phyloP scores from a whole-genome alignment of 73 alveolate genomes.

The Stentor roeselii region DNA sequence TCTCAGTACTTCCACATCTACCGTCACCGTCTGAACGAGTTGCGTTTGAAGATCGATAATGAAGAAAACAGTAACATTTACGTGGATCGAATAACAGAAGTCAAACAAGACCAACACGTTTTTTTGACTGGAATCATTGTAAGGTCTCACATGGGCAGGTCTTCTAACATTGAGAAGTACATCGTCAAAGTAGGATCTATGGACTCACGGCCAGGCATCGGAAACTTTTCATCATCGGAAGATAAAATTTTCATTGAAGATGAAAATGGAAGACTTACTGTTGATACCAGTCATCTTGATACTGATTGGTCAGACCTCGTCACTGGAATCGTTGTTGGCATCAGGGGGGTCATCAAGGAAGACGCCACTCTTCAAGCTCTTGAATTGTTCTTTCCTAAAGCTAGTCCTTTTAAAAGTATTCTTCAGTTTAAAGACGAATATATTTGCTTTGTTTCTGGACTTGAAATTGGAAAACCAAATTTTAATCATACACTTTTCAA shows the following conservation, averaged over 20 bases:
- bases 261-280: not conserved
- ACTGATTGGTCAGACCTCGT: not conserved
- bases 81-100: not conserved
- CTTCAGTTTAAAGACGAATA: not conserved
- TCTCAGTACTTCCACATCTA: slow-evolving; percentile 7
- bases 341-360: not conserved
- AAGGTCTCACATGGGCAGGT: not conserved
- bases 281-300: not conserved
- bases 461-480: slow-evolving; percentile 21
- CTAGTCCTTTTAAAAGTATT: not conserved
- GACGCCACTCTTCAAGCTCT: not conserved
- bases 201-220: not conserved
- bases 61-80: not conserved
- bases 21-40: not conserved
- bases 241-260: not conserved
- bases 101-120: not conserved
- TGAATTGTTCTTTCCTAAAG: not conserved
- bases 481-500: not conserved
- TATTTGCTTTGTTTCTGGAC: slow-evolving; percentile 22
- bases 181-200: slow-evolving; percentile 12
- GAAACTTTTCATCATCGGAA: not conserved
- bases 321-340: slow-evolving; percentile 6
- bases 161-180: slow-evolving; percentile 7
- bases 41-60: not conserved
- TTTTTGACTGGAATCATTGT: not conserved